phyloP scores from a whole-genome alignment of 1,284 basidiomycete genomes.

The Fomitopsis betulina region DNA sequence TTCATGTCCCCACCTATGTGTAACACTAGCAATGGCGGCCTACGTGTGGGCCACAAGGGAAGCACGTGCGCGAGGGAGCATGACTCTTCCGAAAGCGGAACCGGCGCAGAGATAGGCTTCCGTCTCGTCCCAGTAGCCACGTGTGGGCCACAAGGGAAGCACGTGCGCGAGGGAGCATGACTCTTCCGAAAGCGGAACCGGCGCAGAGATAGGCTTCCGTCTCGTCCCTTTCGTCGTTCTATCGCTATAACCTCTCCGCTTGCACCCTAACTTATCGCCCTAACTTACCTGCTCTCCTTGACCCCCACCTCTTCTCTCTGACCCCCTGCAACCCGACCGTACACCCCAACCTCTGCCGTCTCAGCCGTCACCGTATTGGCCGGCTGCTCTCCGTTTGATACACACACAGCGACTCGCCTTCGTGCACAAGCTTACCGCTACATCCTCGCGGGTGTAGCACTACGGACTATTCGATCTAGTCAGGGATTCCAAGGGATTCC shows the following conservation, averaged over 20 bases:
- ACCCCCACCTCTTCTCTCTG: no score
- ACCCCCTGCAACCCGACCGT: not conserved
- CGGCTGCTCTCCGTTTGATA: not conserved
- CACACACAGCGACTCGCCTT: not conserved
- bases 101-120: not conserved
- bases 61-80: not conserved
- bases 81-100: not conserved
- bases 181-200: not conserved
- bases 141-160: not conserved
- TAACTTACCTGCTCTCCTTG: not conserved
- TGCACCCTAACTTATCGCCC: constrained; percentile 2
- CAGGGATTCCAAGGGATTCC: constrained; percentile 21
- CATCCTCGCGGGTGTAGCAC: not conserved
- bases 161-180: not conserved
- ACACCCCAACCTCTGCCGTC: no score
- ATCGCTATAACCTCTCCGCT: not conserved
- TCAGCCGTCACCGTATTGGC: not conserved
- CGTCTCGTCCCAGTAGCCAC: not conserved
- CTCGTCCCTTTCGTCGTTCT: not conserved
- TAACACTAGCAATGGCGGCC: no score
- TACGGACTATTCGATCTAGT: constrained; percentile 9
- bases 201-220: not conserved
- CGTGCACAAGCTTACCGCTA: not conserved
- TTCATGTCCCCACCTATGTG: no score
- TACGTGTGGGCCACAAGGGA: not conserved